Base-by-base conservation (phyloP, 73 alveolate genomes). In the Paramecium sexaurelia region DNA sequence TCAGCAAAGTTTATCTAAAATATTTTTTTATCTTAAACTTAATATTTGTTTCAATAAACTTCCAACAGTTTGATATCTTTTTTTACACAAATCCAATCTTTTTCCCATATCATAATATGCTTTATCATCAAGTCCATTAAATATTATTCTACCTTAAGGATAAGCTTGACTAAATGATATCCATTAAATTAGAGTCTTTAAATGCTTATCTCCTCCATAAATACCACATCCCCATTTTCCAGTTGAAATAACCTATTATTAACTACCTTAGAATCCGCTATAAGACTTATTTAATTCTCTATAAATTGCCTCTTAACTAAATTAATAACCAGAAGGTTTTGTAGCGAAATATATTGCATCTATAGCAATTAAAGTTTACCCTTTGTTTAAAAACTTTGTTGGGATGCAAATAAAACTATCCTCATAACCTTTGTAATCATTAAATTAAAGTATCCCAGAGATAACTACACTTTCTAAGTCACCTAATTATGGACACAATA, bases 211-310 rank as follows among this genome's bases (percentile, higher is more conserved):
- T 7, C 98, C 98, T 35, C 82, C 89, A 75, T 86, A 95, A 20
- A 94, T 94, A 24, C 98, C 98, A 91, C 98, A 95, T 13, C 98
- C 98, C 98, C 98, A 95, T 75, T 92, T 93, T 26, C 98, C 98
- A 19, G 98, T 95, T 5, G 95, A 71, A 19, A 95, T 86, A 13
- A 39, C 36, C 1, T 83, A 26, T 37, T 43, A 68, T 45, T 20
- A 57, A 11, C 82, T 33, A 55, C 29, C 61, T 22, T 61, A 1
- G 39, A 37, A 73, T 17, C 91, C 98, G 17, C 55, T 69, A 75
- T 37, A 93, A 6, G 97, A 95, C 89, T 96, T 96, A 78, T 27
- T 68, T n/a, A 95, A 26, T 24, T 96, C 99, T 91, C 99, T 93
- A 20, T 43, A 66, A 8, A 66, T 66, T 5, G 47, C 37, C 7